Base-by-base conservation (phyloP, 805 yeast species). In the Candida easanensis region DNA sequence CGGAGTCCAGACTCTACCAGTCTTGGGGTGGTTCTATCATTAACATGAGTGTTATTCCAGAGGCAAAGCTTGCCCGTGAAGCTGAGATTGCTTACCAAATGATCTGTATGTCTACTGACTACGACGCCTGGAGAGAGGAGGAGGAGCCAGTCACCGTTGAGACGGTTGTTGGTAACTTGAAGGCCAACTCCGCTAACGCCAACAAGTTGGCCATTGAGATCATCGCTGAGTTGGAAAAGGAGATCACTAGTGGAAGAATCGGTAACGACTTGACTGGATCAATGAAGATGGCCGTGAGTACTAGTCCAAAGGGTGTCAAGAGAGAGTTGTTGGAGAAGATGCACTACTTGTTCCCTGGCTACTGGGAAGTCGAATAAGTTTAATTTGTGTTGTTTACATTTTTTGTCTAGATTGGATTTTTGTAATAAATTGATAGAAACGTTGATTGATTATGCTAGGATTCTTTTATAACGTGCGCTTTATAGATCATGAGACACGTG, bases 61-160 rank as follows among this genome's bases (percentile, higher is more conserved):
- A 93, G 70, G 84, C 96, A 31, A 93, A 93, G 64, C 76, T 93
- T 51, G 99, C 99, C 4, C 80, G 95, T 60, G 99, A 93, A 69
- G 97, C 98, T 35, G 99, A 93, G 67, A 83, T 93, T 52, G 76
- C 96, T 22, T 93, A 93, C 68, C 98, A 91, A 67, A 93, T 93
- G 97, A 77, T 93, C 51, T 93, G 99, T 68, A 93, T 93, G 99
- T 84, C 96, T 1, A 93, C 99, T 4, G 99, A 93, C 65, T 93
- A 93, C 67, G 99, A 93, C 62, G 95, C 99, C 19, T 93, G 99
- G 99, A 86, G 89, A 61, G 95, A 84, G 57, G 80, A 78, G 41
- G 98, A 83, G 61, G 97, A 91, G 60, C 91, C 98, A 3, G 99
- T 93, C 37, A 90, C 98, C 8, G 98, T 93, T n/a, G 97, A 90